phyloP scores from a whole-genome alignment of 768 basidiomycete species.

The Thelephora ganbajun region DNA sequence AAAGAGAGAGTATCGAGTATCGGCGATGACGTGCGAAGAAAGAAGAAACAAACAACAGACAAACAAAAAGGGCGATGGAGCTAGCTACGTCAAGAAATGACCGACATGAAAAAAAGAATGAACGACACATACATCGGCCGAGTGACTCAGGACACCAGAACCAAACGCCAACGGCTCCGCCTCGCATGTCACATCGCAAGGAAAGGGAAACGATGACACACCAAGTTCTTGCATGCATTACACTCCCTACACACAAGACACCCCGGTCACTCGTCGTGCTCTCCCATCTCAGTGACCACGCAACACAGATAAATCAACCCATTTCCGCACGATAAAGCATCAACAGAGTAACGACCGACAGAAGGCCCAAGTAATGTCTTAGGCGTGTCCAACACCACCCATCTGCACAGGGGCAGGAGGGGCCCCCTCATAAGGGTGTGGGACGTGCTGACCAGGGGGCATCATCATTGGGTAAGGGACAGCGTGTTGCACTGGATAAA shows the following conservation, averaged over 20 bases:
- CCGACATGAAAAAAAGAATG: background rate
- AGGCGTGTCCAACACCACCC: constrained; percentile 59
- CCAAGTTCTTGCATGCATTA: background rate
- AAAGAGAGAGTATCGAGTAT: constrained; percentile 4
- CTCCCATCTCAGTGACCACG: background rate
- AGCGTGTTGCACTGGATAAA: constrained; percentile 61
- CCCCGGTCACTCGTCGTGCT: background rate
- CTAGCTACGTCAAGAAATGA: background rate
- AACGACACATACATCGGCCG: background rate
- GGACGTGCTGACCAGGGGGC: constrained; percentile 57
- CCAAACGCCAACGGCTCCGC: background rate
- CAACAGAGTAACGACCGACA: background rate
- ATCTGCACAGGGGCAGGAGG: constrained; percentile 60
- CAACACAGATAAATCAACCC: background rate
- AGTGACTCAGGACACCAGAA: background rate
- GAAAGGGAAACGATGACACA: background rate
- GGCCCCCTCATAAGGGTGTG: constrained; percentile 58
- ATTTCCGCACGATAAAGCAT: background rate
- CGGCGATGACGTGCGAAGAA: constrained; percentile 1
- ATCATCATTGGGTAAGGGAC: constrained; percentile 90
- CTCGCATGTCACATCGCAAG: background rate
- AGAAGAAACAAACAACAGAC: background rate
- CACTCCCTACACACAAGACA: background rate
- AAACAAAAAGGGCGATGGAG: background rate
- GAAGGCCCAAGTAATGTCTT: constrained; percentile 11